Base-by-base conservation (phyloP, 148 eudicot species). In the Selenicereus undatus region DNA sequence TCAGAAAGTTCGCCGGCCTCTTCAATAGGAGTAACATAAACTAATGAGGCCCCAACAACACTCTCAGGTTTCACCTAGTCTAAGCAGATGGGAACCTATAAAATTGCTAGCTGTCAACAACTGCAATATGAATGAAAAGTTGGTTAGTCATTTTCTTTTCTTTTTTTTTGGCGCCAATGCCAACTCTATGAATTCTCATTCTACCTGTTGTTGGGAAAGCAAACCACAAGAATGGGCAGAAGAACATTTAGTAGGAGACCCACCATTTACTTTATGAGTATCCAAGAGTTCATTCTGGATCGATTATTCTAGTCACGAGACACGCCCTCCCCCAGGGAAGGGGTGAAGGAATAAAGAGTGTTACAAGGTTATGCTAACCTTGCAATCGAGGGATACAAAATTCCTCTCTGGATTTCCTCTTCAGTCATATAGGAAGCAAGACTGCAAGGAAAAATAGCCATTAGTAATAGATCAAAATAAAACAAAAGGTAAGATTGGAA, bases 361-460 rank as follows among this genome's bases (percentile, higher is more conserved):
- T 56, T 17, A 72, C 45, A 45, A 50, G 64, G 81, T 52, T 65
- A 76, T 35, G 16, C 75, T 81, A 81, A 96, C 99, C 97, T 88
- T 54, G 81, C 86, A 68, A 94, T 85, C 72, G 97, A 87, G 39
- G 99, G 99, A 84, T 91, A 96, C 80, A 96, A 82, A 72, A 93
- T 75, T 51, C 99, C 99, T 82, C 79, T 85, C 71, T 90, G 86
- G 81, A 92, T 92, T 81, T 96, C 98, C 75, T 96, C 95, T 14
- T 96, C 95, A 27, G 93, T 91, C 79, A 96, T 96, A 84, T 94
- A 92, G 42, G 97, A 91, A 81, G 98, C 99, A 83, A 96, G 98
- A 87, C 99, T 96, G 97, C 86, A 82, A 26, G 75, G 42, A 71
- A 51, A 80, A 48, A 35, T 56, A 73, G 58, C 56, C 73, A 81